These are phyloP conservation scores for Blastobotrys apis DNA, from an alignment of 1,139 yeast species.

Conservation along the genomic window DNA sequence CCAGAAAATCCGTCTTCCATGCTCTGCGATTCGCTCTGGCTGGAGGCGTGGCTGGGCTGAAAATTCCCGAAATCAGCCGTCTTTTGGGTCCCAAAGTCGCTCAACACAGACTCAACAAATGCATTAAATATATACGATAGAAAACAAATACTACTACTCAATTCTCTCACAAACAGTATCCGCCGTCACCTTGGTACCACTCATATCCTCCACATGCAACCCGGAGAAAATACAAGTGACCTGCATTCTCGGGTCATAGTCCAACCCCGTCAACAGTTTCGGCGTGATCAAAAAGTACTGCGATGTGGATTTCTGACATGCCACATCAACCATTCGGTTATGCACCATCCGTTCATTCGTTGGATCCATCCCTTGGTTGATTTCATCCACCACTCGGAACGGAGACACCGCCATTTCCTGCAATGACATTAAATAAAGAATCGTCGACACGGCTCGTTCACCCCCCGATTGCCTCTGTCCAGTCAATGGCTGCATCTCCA, in stretches of 20 bases:
- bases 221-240: constrained; percentile 86
- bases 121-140: not conserved
- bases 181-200: constrained; percentile 10
- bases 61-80: constrained; percentile 13
- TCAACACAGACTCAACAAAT: not conserved
- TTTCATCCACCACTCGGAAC: constrained; percentile 93
- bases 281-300: constrained; percentile 95
- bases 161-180: not conserved
- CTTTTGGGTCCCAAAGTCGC: constrained; percentile 9
- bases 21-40: constrained; percentile 67
- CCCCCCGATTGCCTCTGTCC: constrained; percentile 96
- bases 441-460: constrained; percentile 93
- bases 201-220: constrained; percentile 24
- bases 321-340: constrained; percentile 76
- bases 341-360: constrained; percentile 87
- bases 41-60: constrained; percentile 61
- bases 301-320: constrained; percentile 56
- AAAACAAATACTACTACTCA: not conserved
- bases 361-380: constrained; percentile 98
- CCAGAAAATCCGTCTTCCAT: constrained; percentile 48
- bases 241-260: constrained; percentile 77
- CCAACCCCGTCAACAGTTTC: constrained; percentile 71
- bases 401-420: constrained; percentile 93
- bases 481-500: constrained; percentile 65
- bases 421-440: constrained; percentile 80